Percentiles rank a stretch among this genome's conserved stretches.
These are phyloP conservation scores for Blumeria hordei DNA, from an alignment of 2,329 filamentous ascomycete species.

Conservation along the genomic window DNA sequence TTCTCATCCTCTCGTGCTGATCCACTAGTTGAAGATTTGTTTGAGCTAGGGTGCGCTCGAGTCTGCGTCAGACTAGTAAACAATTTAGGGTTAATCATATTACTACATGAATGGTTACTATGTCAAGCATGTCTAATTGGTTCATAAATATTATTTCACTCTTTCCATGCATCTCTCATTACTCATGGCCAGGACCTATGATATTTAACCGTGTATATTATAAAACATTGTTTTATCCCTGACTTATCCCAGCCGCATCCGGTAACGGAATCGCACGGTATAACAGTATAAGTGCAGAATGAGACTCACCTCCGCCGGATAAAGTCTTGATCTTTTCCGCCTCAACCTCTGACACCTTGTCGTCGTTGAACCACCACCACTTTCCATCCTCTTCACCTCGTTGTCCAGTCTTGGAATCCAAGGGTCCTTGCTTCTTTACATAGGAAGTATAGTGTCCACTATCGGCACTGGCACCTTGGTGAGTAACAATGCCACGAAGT, in stretches of 20 bases:
- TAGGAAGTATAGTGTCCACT: slow-evolving; percentile 97
- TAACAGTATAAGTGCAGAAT: slow-evolving; percentile 59
- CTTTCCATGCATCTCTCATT: too few relatives aligned
- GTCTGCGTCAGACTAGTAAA: too few relatives aligned
- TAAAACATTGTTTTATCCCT: neutral
- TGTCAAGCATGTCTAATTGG: too few relatives aligned
- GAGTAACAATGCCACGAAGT: slow-evolving; percentile 77
- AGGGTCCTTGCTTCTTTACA: slow-evolving; percentile 64
- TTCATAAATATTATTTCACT: too few relatives aligned
- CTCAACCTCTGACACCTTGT: slow-evolving; percentile 82
- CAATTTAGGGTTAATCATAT: too few relatives aligned
- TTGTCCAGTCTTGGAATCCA: slow-evolving; percentile 56
- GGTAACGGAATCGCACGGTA: slow-evolving; percentile 54
- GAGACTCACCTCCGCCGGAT: slow-evolving; percentile 68
- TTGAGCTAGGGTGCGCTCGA: too few relatives aligned
- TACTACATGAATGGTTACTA: too few relatives aligned
- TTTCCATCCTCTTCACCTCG: slow-evolving; percentile 65
- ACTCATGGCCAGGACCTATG: too few relatives aligned
- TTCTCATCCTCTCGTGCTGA: too few relatives aligned
- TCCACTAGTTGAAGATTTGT: too few relatives aligned
- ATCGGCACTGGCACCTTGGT: slow-evolving; percentile 89
- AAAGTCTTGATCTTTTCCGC: slow-evolving; percentile 77
- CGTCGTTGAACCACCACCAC: slow-evolving; percentile 99
- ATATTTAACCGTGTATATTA: too few relatives aligned
- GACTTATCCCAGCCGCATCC: slow-evolving; percentile 21